Evolutionary conservation across 768 basidiomycete species (phyloP).

Genomic region (Glaciozyma martinii): DNA sequence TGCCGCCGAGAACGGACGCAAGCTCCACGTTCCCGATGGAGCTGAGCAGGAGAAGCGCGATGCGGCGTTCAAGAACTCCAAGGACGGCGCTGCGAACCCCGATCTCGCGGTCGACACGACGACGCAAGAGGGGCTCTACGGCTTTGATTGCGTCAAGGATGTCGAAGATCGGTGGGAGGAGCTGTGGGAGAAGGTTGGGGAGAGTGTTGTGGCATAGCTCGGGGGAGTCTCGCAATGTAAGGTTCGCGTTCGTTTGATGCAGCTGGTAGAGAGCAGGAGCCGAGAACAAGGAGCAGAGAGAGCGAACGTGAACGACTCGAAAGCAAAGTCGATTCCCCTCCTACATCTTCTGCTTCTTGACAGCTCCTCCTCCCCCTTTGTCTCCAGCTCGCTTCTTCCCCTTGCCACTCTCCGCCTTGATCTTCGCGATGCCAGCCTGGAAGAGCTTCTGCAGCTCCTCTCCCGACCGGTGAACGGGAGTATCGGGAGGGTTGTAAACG

Average conservation of each 20-base stretch:
- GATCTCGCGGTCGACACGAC: slow-evolving; percentile 31
- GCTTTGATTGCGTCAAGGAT: slow-evolving; percentile 16
- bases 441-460: slow-evolving; percentile 20
- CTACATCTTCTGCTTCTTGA: neutral
- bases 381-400: neutral
- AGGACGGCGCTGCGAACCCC: slow-evolving; percentile 32
- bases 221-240: no score
- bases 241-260: no score
- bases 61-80: slow-evolving; percentile 26
- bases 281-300: no score
- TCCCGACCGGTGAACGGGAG: slow-evolving; percentile 19
- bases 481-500: slow-evolving; percentile 62
- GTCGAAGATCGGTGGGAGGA: slow-evolving; percentile 23
- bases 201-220: neutral
- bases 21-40: slow-evolving; percentile 31
- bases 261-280: no score
- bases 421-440: slow-evolving; percentile 10
- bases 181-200: slow-evolving; percentile 9
- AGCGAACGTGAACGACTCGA: no score
- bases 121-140: slow-evolving; percentile 20
- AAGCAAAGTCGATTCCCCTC: neutral
- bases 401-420: slow-evolving; percentile 5
- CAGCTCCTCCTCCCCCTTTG: neutral
- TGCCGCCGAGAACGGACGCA: slow-evolving; percentile 34
- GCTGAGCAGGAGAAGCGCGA: slow-evolving; percentile 33